Evolutionary conservation across 768 basidiomycete genomes (phyloP).

Genomic region (Pleurotus pulmonarius): DNA sequence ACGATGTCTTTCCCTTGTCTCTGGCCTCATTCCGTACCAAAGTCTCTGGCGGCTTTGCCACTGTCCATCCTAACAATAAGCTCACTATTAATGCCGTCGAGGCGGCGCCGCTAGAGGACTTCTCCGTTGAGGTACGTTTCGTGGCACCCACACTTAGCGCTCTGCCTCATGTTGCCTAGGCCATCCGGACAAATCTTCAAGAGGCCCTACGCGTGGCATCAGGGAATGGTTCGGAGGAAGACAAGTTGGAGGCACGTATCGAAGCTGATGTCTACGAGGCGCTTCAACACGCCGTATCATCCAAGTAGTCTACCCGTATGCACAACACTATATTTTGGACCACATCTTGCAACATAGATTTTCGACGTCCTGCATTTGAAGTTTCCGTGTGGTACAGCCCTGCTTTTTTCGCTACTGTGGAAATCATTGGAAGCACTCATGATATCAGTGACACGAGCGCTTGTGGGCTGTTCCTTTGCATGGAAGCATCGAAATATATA

Average conservation of each 20-base stretch:
- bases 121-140: constrained; percentile 78
- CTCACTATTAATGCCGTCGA: constrained; percentile 97
- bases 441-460: too few relatives aligned
- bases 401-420: too few relatives aligned
- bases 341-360: too few relatives aligned
- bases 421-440: too few relatives aligned
- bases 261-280: constrained; percentile 98
- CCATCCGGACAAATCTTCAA: constrained; percentile 83
- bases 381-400: too few relatives aligned
- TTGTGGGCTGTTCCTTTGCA: too few relatives aligned
- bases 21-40: constrained; percentile 3
- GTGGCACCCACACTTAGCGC: neutral
- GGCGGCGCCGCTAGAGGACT: constrained; percentile 87
- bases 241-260: constrained; percentile 89
- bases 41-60: constrained; percentile 98
- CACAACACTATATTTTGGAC: neutral
- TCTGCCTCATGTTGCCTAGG: constrained; percentile 43
- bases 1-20: neutral
- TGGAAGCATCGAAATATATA: too few relatives aligned
- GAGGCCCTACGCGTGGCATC: constrained; percentile 80
- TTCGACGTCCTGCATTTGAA: too few relatives aligned
- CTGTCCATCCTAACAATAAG: constrained; percentile 95
- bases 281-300: constrained; percentile 76
- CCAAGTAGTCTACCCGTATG: constrained; percentile 4
- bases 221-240: constrained; percentile 87